Evolutionary conservation across 345 rosid genomes (phyloP).

Genomic region (Pistacia atlantica): DNA sequence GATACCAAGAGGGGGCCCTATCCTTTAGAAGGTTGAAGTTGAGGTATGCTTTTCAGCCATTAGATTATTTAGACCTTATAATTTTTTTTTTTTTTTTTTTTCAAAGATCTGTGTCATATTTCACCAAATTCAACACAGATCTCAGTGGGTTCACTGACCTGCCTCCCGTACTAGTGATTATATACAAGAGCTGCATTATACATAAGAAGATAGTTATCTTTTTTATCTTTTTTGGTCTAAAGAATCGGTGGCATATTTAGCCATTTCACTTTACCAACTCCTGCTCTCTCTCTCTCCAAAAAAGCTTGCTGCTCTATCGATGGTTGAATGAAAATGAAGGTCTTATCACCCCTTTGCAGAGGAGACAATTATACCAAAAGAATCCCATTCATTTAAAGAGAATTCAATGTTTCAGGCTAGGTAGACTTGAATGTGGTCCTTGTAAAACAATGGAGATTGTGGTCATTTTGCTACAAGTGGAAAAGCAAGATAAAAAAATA

Average conservation of each 20-base stretch:
- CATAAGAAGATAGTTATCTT: neutral
- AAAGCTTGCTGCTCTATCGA: conserved; percentile 1
- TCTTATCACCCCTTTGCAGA: neutral
- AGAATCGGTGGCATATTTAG: conserved; percentile 4
- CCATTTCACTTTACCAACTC: conserved; percentile 10
- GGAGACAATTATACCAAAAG: conserved; percentile 4
- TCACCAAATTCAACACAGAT: conserved; percentile 33
- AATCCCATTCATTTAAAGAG: conserved; percentile 11
- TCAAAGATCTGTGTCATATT: conserved; percentile 21
- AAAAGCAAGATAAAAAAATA: neutral
- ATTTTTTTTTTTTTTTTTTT: neutral
- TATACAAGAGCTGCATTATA: neutral
- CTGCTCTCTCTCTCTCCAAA: neutral
- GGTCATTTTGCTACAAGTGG: conserved; percentile 10
- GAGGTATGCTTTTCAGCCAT: conserved; percentile 35
- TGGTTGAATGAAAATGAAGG: neutral
- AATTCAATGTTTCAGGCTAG: neutral
- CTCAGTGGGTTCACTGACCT: conserved; percentile 20
- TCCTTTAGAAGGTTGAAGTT: conserved; percentile 21
- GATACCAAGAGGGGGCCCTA: conserved; percentile 27
- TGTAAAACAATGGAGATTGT: conserved; percentile 1
- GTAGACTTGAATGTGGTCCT: conserved; percentile 6
- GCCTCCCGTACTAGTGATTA: conserved; percentile 10
- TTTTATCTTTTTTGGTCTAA: neutral
- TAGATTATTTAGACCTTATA: conserved; percentile 2